Evolutionary conservation across 345 rosid genomes (phyloP), one percentile per base, ranked within the genome.

Genomic region (Populus euphratica): DNA sequence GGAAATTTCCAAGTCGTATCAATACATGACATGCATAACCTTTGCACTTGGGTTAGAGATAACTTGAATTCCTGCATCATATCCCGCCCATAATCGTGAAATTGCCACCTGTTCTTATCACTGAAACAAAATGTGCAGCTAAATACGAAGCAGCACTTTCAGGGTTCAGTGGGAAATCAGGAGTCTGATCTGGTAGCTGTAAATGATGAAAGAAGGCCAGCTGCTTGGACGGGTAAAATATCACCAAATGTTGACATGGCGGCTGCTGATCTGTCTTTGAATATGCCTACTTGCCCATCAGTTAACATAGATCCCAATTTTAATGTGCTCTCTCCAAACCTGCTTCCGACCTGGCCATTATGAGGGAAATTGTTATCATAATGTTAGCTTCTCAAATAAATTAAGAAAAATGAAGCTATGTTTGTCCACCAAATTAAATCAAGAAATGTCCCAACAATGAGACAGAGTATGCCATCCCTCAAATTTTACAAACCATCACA

Each of bases 211-310:
- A 96, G 98, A 82, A 96, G 94, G 77, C 98, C 97, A 0, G 97
- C 95, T 38, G 99, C 99, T 81, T 92, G 98, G 69, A 88, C 90
- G 5, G 99, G 99, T 78, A 96, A 84, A 81, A 96, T 94, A 84
- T 96, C 99, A 43, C 99, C 97, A 73, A 96, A 96, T 9, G 98
- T 89, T 41, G 98, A 96, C 94, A 96, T 92, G 73, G 98, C 95
- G 35, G 99, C 87, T 8, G 97, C 94, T 54, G 99, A 93, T 89
- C 95, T 88, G 80, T 96, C 98, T 86, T 90, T 96, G 89, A 96
- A 96, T 85, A 96, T 90, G 69, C 97, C 98, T 33, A 91, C 99
- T 83, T 96, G 99, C 76, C 99, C 97, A 76, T 96, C 98, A 21
- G 94, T 93, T 81, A 96, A 83, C 29, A 93, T 96, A 43, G 98